These are phyloP conservation scores for Chrysochromulina tobinii DNA, from an alignment of 78 protist genomes.

Conservation along the genomic window DNA sequence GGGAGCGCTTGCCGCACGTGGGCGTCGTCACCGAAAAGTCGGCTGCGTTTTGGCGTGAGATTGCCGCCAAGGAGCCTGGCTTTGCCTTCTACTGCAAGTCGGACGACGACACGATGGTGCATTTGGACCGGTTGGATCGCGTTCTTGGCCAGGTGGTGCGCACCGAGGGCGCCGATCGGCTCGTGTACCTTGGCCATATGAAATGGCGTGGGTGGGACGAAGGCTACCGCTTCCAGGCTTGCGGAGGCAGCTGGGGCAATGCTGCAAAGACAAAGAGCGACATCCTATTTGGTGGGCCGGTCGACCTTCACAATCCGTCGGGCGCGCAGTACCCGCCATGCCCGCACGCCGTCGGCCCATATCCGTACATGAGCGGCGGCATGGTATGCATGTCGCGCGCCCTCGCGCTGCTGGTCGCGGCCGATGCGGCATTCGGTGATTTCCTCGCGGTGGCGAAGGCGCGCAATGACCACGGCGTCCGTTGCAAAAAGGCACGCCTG, in stretches of 20 bases:
- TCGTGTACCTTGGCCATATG: not conserved
- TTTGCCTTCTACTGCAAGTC: not conserved
- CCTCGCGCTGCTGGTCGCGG: not conserved
- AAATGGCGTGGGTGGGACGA: constrained; percentile 19
- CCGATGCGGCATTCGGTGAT: not conserved
- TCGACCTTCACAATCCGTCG: not conserved
- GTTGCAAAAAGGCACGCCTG: not conserved
- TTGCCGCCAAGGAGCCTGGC: too few species aligned
- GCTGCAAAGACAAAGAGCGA: not conserved
- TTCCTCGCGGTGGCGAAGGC: not conserved
- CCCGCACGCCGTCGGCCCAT: constrained; percentile 2
- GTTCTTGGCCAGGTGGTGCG: not conserved
- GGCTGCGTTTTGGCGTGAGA: not conserved
- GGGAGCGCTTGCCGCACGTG: constrained; percentile 12
- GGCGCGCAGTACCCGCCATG: not conserved
- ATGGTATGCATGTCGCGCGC: not conserved
- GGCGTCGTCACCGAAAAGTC: constrained; percentile 19
- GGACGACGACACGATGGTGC: constrained; percentile 11
- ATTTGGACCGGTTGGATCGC: not conserved
- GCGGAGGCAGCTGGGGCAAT: constrained; percentile 16
- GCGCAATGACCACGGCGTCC: not conserved
- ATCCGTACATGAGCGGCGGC: not conserved
- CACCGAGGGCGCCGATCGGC: not conserved
- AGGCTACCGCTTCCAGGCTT: not conserved
- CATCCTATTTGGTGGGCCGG: not conserved